Conservation (phyloP, 306 rosid genomes). For the Dalbergia oliveri region DNA sequence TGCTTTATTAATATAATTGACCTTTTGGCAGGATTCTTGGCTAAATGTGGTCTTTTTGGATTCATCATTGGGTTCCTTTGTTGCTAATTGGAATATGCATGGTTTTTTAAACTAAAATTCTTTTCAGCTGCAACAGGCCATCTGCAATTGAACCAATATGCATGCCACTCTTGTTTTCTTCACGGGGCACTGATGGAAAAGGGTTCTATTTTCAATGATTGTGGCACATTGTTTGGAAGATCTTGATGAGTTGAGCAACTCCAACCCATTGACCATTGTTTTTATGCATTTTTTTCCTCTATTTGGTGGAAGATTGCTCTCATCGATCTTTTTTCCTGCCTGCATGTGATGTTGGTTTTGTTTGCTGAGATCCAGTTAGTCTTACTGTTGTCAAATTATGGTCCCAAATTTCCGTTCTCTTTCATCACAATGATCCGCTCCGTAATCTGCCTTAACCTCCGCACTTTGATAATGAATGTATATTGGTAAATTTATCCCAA, state of each 20-base stretch:
- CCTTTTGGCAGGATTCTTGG: conserved; percentile 97
- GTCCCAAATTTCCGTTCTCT: conserved; percentile 43
- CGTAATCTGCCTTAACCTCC: conserved; percentile 33
- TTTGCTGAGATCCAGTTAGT: conserved; percentile 60
- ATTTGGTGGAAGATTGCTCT: conserved; percentile 54
- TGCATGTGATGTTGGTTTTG: conserved; percentile 54
- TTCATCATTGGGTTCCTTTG: conserved; percentile 83
- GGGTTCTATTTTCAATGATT: conserved; percentile 52
- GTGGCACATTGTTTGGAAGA: conserved; percentile 55
- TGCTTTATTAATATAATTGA: conserved; percentile 73
- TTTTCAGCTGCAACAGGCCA: conserved; percentile 60
- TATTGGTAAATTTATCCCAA: conserved; percentile 24
- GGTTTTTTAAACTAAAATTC: conserved; percentile 65
- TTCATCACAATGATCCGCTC: conserved; percentile 43
- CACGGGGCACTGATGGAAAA: conserved; percentile 46
- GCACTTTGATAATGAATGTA: conserved; percentile 30
- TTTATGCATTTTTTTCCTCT: conserved; percentile 31
- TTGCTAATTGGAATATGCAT: conserved; percentile 83
- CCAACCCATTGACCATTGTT: conserved; percentile 35
- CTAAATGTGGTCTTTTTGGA: conserved; percentile 84
- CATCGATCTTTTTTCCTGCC: conserved; percentile 41
- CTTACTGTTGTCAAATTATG: conserved; percentile 42
- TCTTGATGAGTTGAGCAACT: conserved; percentile 59
- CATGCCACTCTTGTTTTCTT: conserved; percentile 53
- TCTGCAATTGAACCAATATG: conserved; percentile 50